Conservation (phyloP, 352 stramenopile genomes). For the Pythium inflatum region DNA sequence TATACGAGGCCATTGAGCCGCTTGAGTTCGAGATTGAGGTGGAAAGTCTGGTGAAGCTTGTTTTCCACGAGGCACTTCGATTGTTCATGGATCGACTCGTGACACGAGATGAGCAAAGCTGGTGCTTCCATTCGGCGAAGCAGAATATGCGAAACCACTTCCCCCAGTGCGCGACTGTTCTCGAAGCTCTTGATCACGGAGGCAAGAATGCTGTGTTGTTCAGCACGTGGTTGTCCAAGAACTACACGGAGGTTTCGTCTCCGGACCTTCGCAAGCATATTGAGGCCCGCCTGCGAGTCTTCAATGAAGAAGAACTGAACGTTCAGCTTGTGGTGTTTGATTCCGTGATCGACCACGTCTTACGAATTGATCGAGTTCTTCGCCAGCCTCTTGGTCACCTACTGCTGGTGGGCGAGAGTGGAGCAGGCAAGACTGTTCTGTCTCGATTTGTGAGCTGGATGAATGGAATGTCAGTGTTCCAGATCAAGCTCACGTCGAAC, state of each 20-base stretch:
- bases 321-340: conserved; percentile 99
- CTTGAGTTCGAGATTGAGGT: conserved; percentile 95
- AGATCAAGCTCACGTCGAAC: conserved; percentile 99
- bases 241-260: conserved; percentile 94
- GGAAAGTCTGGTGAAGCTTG: conserved; percentile 97
- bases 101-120: conserved; percentile 95
- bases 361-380: conserved; percentile 98
- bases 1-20: conserved; percentile 98
- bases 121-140: conserved; percentile 94
- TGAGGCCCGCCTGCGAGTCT: conserved; percentile 95
- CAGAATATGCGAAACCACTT: conserved; percentile 83
- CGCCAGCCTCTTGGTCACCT: conserved; percentile 98
- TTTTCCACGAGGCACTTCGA: conserved; percentile 98
- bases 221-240: conserved; percentile 98
- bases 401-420: conserved; percentile 98
- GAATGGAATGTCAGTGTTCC: conserved; percentile 99
- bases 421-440: conserved; percentile 98
- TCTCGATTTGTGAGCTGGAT: conserved; percentile 99
- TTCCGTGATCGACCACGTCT: conserved; percentile 98
- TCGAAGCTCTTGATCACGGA: conserved; percentile 73
- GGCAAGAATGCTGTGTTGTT: conserved; percentile 96
- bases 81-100: conserved; percentile 99
- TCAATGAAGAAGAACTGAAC: conserved; percentile 99
- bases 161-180: conserved; percentile 71
- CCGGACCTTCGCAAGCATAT: conserved; percentile 97